Conservation (phyloP, 805 yeast genomes). For the Yarrowia osloensis region DNA sequence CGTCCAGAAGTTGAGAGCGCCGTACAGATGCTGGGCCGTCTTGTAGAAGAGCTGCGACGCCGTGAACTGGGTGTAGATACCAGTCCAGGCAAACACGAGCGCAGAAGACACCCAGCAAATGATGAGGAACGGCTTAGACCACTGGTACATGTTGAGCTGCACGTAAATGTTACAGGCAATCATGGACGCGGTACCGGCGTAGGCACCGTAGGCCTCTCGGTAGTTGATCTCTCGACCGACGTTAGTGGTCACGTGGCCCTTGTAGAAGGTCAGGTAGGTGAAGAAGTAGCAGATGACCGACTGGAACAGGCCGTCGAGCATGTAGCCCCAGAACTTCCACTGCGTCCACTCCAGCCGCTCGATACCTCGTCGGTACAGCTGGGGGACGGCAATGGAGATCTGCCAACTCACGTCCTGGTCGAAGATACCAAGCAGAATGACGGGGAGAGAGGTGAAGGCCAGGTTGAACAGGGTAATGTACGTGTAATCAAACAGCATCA, state of each 20-base stretch:
- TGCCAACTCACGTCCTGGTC: constrained; percentile 77
- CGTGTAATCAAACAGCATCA: constrained; percentile 76
- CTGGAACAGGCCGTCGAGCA: constrained; percentile 75
- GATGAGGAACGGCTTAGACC: constrained; percentile 70
- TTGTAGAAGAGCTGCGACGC: constrained; percentile 61
- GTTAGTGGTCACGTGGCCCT: constrained; percentile 46
- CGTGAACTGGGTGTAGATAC: constrained; percentile 64
- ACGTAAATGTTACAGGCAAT: constrained; percentile 69
- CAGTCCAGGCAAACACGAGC: constrained; percentile 72
- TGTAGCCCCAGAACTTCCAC: constrained; percentile 60
- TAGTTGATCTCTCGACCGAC: constrained; percentile 62
- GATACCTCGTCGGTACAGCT: constrained; percentile 69
- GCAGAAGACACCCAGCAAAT: constrained; percentile 52
- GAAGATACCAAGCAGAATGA: constrained; percentile 67
- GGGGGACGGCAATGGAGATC: constrained; percentile 68
- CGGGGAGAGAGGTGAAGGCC: constrained; percentile 81
- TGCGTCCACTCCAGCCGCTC: constrained; percentile 63
- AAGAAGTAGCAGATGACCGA: constrained; percentile 68
- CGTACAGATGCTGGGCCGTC: constrained; percentile 66
- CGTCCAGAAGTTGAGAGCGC: constrained; percentile 67
- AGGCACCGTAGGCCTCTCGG: constrained; percentile 70
- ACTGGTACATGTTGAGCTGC: constrained; percentile 65
- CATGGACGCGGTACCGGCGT: constrained; percentile 61
- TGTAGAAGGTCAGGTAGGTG: constrained; percentile 60
- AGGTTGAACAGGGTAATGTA: constrained; percentile 77